phyloP scores from a whole-genome alignment of 2,329 filamentous ascomycete genomes.

The Colletotrichum eleusines region DNA sequence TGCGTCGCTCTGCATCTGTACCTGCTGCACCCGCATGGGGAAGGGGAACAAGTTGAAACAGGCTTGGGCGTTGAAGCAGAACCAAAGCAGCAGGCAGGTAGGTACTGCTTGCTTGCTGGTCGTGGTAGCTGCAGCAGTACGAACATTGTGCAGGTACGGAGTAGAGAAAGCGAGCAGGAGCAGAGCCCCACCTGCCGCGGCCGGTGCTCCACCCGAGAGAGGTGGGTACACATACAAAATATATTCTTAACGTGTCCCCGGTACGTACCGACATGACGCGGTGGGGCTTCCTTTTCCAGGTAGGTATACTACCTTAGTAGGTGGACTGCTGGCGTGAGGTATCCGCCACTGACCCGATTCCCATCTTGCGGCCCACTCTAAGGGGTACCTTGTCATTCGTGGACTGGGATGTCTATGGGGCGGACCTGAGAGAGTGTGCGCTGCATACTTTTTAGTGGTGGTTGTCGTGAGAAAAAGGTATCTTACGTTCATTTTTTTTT shows the following conservation, averaged over 20 bases:
- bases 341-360: neutral
- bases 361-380: neutral
- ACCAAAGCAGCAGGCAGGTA: slow-evolving; percentile 1
- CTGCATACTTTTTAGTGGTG: too few relatives aligned
- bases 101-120: too few relatives aligned
- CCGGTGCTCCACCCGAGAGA: slow-evolving; percentile 7
- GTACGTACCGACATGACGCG: neutral
- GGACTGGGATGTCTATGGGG: neutral
- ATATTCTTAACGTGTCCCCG: too few relatives aligned
- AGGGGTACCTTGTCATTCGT: neutral
- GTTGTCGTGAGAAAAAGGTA: too few relatives aligned
- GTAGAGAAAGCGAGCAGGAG: neutral
- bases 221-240: too few relatives aligned
- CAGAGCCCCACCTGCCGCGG: slow-evolving; percentile 7
- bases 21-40: slow-evolving; percentile 8
- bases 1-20: slow-evolving; percentile 27
- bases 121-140: neutral
- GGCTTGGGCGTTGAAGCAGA: slow-evolving; percentile 35
- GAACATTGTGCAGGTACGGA: neutral
- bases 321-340: neutral
- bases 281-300: neutral
- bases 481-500: too few relatives aligned
- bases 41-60: slow-evolving; percentile 37
- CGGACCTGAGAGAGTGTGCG: neutral
- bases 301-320: too few relatives aligned